A percentile compares a stretch with the other conserved stretches of the same genome.
These are phyloP conservation scores for Lophiotrema nucula DNA, from an alignment of 495 filamentous ascomycete genomes.

Conservation along the genomic window DNA sequence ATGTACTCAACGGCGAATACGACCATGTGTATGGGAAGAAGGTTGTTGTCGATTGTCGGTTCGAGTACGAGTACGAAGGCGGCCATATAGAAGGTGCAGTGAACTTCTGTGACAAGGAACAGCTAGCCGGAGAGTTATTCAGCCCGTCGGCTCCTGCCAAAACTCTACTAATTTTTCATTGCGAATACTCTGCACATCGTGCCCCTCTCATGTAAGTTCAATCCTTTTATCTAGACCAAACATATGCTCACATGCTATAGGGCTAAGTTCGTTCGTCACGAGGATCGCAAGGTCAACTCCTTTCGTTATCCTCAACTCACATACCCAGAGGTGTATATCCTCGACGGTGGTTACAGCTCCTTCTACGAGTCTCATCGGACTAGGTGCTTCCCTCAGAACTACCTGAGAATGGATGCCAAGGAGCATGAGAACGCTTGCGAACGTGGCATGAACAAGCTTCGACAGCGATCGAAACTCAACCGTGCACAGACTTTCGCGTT, in stretches of 20 bases:
- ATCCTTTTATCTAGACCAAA: neutral
- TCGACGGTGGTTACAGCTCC: slow-evolving; percentile 91
- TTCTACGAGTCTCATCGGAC: slow-evolving; percentile 78
- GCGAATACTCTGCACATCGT: slow-evolving; percentile 96
- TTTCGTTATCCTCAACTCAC: slow-evolving; percentile 81
- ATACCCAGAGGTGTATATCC: slow-evolving; percentile 94
- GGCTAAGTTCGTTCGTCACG: slow-evolving; percentile 79
- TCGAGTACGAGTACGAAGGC: slow-evolving; percentile 97
- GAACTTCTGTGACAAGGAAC: slow-evolving; percentile 95
- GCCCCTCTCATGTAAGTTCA: slow-evolving; percentile 82
- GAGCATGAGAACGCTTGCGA: slow-evolving; percentile 90
- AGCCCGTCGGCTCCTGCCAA: slow-evolving; percentile 55
- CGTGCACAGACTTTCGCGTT: slow-evolving; percentile 95
- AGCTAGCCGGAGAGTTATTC: slow-evolving; percentile 76
- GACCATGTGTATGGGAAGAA: slow-evolving; percentile 69
- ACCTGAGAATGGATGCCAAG: slow-evolving; percentile 90
- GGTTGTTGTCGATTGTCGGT: slow-evolving; percentile 91
- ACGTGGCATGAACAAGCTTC: slow-evolving; percentile 84
- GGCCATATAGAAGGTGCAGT: slow-evolving; percentile 90
- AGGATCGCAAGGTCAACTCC: slow-evolving; percentile 79
- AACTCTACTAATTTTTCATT: slow-evolving; percentile 88
- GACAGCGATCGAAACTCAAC: slow-evolving; percentile 75
- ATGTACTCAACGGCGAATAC: slow-evolving; percentile 85
- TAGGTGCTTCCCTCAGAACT: slow-evolving; percentile 88
- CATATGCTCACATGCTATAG: slow-evolving; percentile 43